Evolutionary conservation across 164 flowering plant species (phyloP), one percentile per base, ranked within the genome.

Genomic region (Cinnamomum micranthum): DNA sequence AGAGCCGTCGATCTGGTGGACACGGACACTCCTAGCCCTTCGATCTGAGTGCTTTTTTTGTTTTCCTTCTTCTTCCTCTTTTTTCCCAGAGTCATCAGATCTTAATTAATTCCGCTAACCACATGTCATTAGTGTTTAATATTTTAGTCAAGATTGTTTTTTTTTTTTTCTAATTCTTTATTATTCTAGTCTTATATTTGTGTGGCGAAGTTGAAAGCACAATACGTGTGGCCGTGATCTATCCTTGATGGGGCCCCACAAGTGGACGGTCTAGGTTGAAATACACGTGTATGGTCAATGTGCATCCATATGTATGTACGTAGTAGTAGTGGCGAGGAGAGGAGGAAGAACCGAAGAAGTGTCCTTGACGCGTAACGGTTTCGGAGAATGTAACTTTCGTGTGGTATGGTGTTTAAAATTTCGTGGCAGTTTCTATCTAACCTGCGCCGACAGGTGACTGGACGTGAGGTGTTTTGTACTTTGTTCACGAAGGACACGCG

Each of bases 1-100:
- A 47, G 28, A 47, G 65, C 82, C 50, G 73, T 71, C 23, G 75
- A 79, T 79, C 65, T 79, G 9, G n/a, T 72, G 14, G 65, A 71
- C 47, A n/a, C 60, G 15, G 55, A 13, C 58, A 41, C 67, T 71
- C 59, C 22, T 41, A 68, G 62, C 75, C 72, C 10, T 71, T 51
- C 55, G 63, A 74, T 78, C 74, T 74, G 73, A 74, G 15, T 14
- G 25, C 20, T 52, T 19, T 55, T 6, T 14, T 55, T 52, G 4
- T 55, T 6, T 14, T 55, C 2, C 3, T 52, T 55, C 2, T 13
- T 52, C n/a, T 17, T 13, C 28, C 58, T 23, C 3, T 60, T 65
- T 27, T 27, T 11, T 5, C 27, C n/a, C 15, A 28, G 28, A 6
- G 2, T 51, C 41, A 64, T 12, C 5, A 23, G 24, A 27, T 73